Base-by-base conservation (phyloP, 2,329 filamentous ascomycete genomes). In the Fusarium albidum region DNA sequence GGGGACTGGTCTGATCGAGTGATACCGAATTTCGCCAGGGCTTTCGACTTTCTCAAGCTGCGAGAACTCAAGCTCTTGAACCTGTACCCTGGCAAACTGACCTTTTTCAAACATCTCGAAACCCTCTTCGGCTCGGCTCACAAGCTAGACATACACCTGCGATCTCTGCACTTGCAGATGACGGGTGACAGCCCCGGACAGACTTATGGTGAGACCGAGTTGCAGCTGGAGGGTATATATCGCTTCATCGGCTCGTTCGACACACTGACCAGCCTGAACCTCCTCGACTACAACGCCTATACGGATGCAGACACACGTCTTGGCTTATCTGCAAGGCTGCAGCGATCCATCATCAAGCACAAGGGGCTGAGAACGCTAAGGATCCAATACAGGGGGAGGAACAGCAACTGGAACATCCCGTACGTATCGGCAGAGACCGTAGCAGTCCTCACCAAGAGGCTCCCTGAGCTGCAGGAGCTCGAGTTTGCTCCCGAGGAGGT, bases 181-280 rank as follows among this genome's bases (percentile, higher is more conserved):
- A 3, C 10, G 0, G 54, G 12, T 3, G 2, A n/a, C 5, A 2
- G 11, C 6, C 11, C 3, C n/a, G 5, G 11, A 0, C n/a, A 26
- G 0, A 10, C 4, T 15, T 31, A 38, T 2, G 4, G 4, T 0
- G 10, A 17, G 1, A 21, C 17, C 1, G 56, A 59, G 17, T 8
- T 15, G 1, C 6, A 35, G 1, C 17, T 58, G 1, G 35, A 54
- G 3, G 21, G 12, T 2, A 29, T 35, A 3, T 59, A 47, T 6
- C 41, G 50, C 9, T 59, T 59, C 1, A 33, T 59, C 2, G 29
- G 7, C 1, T 44, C 56, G 0, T 59, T 59, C 8, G 41, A 51
- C 5, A 44, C 37, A 0, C 6, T 59, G 18, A 46, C 10, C 1
- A 35, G 32, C 3, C 27, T 59, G 11, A 37, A 40, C 0, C 7